Evolutionary conservation across 1,284 basidiomycete species (phyloP).

Genomic region (Trametes polyzona): DNA sequence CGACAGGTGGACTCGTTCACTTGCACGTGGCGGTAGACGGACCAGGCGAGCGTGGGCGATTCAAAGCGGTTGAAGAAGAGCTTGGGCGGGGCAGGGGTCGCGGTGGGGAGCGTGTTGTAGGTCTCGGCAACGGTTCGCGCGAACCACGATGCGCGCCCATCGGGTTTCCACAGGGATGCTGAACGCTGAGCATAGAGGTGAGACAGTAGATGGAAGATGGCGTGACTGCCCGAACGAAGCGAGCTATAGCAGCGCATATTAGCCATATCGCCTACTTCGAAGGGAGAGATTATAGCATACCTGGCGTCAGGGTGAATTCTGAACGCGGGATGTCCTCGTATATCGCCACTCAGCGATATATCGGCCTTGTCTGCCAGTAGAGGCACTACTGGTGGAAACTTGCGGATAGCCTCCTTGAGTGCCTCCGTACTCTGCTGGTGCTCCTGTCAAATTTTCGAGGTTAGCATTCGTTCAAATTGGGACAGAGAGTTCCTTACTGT

Average conservation of each 20-base stretch:
- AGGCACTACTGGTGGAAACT: conserved; percentile 81
- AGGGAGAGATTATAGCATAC: no score
- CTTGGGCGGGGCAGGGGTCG: conserved; percentile 37
- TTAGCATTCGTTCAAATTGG: background rate
- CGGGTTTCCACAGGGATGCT: conserved; percentile 79
- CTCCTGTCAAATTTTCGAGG: conserved; percentile 42
- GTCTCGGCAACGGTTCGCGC: conserved; percentile 47
- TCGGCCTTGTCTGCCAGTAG: conserved; percentile 86
- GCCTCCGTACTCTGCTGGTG: conserved; percentile 66
- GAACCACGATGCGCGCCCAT: conserved; percentile 72
- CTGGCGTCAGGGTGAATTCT: conserved; percentile 68
- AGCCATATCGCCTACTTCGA: no score
- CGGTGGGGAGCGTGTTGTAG: conserved; percentile 38
- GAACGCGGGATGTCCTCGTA: conserved; percentile 66
- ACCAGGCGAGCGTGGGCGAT: conserved; percentile 46
- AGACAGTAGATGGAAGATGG: conserved; percentile 70
- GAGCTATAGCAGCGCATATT: background rate
- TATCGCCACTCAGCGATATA: conserved; percentile 58
- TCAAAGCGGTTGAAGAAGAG: conserved; percentile 52
- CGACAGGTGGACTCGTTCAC: conserved; percentile 69
- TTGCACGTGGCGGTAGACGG: conserved; percentile 76
- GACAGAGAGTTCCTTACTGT: conserved; percentile 40
- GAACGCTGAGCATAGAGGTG: conserved; percentile 86
- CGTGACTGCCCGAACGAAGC: conserved; percentile 29
- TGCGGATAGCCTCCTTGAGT: conserved; percentile 70